Conservation (phyloP, 148 eudicot species). For the Limonium bicolor region DNA sequence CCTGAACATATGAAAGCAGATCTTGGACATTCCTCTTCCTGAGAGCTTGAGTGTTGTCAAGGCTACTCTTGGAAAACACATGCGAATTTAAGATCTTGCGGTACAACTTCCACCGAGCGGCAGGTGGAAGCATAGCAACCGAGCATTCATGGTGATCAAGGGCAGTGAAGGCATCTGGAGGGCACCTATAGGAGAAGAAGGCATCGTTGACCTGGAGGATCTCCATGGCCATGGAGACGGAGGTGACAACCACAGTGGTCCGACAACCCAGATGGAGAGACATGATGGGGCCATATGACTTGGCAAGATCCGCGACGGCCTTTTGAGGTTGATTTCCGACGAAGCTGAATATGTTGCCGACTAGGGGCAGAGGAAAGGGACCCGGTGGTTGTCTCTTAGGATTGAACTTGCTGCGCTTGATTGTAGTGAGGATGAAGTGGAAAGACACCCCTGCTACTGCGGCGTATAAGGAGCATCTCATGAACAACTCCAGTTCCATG, state of each 20-base stretch:
- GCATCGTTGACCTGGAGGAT: slow-evolving; percentile 38
- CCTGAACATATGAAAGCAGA: background rate
- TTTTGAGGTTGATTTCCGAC: slow-evolving; percentile 34
- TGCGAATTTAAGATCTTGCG: slow-evolving; percentile 6
- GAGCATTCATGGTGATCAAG: slow-evolving; percentile 17
- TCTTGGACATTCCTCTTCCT: background rate
- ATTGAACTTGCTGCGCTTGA: no score
- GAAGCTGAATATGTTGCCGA: no score
- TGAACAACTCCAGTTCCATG: no score
- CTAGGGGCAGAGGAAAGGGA: no score
- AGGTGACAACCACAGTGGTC: slow-evolving; percentile 26
- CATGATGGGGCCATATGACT: slow-evolving; percentile 30
- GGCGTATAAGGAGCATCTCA: no score
- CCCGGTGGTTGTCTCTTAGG: no score
- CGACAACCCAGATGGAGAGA: slow-evolving; percentile 22
- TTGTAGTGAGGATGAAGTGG: no score
- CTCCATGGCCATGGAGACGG: slow-evolving; percentile 27
- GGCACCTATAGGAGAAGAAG: slow-evolving; percentile 11
- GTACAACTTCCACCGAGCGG: slow-evolving; percentile 15
- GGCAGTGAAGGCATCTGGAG: slow-evolving; percentile 1
- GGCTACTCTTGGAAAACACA: slow-evolving; percentile 6
- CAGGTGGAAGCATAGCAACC: slow-evolving; percentile 20
- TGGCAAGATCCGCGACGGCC: slow-evolving; percentile 26
- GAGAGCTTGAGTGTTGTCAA: slow-evolving; percentile 7
- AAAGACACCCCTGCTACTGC: no score